Evolutionary conservation across 2,329 filamentous ascomycete genomes (phyloP).

Genomic region (Chrysosphaeria jannelii): DNA sequence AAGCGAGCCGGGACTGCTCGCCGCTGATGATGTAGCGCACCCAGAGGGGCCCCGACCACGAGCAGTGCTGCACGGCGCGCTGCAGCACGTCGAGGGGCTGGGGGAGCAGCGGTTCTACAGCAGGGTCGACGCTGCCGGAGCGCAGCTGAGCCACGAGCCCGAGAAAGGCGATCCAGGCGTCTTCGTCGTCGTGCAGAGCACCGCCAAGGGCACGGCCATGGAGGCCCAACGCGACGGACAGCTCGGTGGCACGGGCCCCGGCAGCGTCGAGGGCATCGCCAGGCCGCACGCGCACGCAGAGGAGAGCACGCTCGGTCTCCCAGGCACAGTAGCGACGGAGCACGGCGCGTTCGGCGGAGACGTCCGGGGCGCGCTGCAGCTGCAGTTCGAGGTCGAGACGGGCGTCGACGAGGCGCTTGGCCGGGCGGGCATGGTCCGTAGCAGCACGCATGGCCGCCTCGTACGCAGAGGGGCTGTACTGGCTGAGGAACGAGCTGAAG

Average conservation of each 20-base stretch:
- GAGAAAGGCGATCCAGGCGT: conserved; percentile 58
- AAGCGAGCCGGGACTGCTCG: conserved; percentile 47
- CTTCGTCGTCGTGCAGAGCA: conserved; percentile 40
- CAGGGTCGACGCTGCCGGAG: conserved; percentile 9
- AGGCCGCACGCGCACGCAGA: conserved; percentile 21
- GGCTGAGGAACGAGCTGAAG: conserved; percentile 45
- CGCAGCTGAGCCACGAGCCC: conserved; percentile 34
- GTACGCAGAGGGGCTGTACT: conserved; percentile 38
- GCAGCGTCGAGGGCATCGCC: conserved; percentile 16
- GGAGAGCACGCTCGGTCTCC: conserved; percentile 48
- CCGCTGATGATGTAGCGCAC: conserved; percentile 62
- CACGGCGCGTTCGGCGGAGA: conserved; percentile 18
- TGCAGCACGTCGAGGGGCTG: conserved; percentile 40
- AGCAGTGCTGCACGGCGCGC: conserved; percentile 66
- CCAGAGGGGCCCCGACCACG: conserved; percentile 80
- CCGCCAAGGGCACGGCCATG: conserved; percentile 47
- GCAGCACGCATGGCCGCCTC: conserved; percentile 42
- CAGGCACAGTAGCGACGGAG: conserved; percentile 52
- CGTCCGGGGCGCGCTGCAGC: conserved; percentile 27
- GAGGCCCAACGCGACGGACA: conserved; percentile 28
- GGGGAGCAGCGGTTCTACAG: conserved; percentile 11
- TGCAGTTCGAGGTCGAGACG: conserved; percentile 40
- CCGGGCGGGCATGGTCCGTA: conserved; percentile 28
- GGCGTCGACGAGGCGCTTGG: conserved; percentile 29
- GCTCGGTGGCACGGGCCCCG: conserved; percentile 9